Evolutionary conservation across 2,329 filamentous ascomycete genomes (phyloP).

Genomic region (Colletotrichum eremochloae): DNA sequence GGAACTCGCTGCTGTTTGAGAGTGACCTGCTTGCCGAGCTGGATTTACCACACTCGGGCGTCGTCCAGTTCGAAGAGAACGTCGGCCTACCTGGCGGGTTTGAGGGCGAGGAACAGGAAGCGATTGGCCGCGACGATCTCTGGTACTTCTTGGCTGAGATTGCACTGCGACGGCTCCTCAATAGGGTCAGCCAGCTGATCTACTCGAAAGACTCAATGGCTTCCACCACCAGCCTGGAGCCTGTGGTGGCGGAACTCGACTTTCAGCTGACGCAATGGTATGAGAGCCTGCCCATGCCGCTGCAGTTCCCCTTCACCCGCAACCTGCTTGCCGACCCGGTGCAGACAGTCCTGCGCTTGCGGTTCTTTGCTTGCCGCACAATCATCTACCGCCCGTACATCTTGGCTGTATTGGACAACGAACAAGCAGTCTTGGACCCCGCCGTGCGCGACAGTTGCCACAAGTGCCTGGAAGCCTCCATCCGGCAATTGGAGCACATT

Average conservation of each 20-base stretch:
- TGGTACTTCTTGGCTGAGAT: conserved; percentile 92
- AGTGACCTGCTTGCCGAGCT: conserved; percentile 84
- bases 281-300: conserved; percentile 78
- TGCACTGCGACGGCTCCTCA: conserved; percentile 80
- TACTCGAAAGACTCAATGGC: conserved; percentile 81
- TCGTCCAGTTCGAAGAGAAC: conserved; percentile 85
- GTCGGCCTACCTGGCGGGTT: conserved; percentile 85
- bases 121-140: conserved; percentile 79
- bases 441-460: conserved; percentile 82
- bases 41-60: conserved; percentile 85
- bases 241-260: conserved; percentile 83
- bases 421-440: conserved; percentile 78
- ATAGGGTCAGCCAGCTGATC: conserved; percentile 83
- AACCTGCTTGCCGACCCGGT: conserved; percentile 78
- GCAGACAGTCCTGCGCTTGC: conserved; percentile 82
- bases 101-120: conserved; percentile 75
- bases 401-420: conserved; percentile 82
- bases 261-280: conserved; percentile 90
- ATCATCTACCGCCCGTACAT: conserved; percentile 91
- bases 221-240: conserved; percentile 80
- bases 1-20: conserved; percentile 86
- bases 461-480: conserved; percentile 84
- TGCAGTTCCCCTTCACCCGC: conserved; percentile 82
- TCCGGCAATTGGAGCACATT: conserved; percentile 84
- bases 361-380: conserved; percentile 87